Evolutionary conservation across 192 early-diverging fungal genomes (phyloP).

Genomic region (Backusella tarrabulga): DNA sequence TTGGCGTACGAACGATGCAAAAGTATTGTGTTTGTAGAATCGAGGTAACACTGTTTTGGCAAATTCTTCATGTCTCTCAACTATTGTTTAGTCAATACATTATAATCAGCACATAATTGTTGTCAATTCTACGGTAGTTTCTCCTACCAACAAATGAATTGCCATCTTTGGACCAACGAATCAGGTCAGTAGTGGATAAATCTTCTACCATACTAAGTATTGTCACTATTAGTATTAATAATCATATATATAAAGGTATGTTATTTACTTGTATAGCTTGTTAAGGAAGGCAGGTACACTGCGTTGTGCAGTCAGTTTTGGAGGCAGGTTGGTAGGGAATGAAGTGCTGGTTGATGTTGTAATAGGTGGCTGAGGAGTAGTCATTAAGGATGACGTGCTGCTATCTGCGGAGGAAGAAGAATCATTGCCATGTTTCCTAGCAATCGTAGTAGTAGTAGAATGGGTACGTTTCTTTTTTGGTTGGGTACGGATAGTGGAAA

Average conservation of each 20-base stretch:
- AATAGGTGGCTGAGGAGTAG: neutral
- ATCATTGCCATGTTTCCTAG: neutral
- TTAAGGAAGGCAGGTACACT: conserved; percentile 89
- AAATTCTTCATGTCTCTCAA: conserved; percentile 74
- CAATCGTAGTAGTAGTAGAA: neutral
- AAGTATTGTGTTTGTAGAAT: conserved; percentile 93
- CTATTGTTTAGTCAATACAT: conserved; percentile 22
- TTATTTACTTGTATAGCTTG: conserved; percentile 83
- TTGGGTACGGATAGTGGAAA: neutral
- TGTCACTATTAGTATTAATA: neutral
- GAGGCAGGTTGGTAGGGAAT: neutral
- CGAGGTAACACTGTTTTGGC: conserved; percentile 78
- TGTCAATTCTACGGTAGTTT: neutral
- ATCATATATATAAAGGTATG: neutral
- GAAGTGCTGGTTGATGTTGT: neutral
- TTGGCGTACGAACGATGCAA: conserved; percentile 88
- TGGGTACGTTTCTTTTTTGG: neutral
- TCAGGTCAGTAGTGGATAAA: conserved; percentile 72
- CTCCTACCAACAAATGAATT: conserved; percentile 75
- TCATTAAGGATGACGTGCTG: neutral
- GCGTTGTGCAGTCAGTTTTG: conserved; percentile 10
- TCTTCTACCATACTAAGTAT: conserved; percentile 87
- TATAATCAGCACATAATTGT: neutral
- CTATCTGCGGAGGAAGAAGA: neutral
- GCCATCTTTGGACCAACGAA: conserved; percentile 88